These are phyloP conservation scores for Geotrichum restrictum DNA, from an alignment of 1,139 yeast species.

Conservation along the genomic window DNA sequence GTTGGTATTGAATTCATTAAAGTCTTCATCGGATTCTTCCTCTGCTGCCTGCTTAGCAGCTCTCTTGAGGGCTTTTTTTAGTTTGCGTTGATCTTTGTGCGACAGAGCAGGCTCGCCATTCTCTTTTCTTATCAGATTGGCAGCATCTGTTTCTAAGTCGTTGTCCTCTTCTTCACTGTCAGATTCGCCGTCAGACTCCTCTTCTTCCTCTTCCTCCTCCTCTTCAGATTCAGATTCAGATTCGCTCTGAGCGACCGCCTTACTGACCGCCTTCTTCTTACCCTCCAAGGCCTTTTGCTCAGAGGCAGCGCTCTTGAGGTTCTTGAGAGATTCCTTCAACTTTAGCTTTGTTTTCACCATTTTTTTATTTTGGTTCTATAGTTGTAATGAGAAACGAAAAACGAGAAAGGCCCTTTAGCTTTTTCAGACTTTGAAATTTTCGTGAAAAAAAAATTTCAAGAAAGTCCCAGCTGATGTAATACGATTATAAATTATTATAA, in stretches of 20 bases:
- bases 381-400: not conserved
- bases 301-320: slow-evolving; percentile 30
- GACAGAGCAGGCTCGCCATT: slow-evolving; percentile 24
- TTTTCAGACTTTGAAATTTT: not conserved
- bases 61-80: slow-evolving; percentile 23
- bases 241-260: slow-evolving; percentile 42
- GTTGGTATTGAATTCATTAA: slow-evolving; percentile 22
- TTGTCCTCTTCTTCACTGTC: slow-evolving; percentile 24
- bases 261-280: slow-evolving; percentile 4
- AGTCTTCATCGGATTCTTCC: slow-evolving; percentile 21
- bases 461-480: slow-evolving; percentile 11
- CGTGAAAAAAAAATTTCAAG: not conserved
- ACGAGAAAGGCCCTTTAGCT: not conserved
- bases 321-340: slow-evolving; percentile 27
- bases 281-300: slow-evolving; percentile 40
- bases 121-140: slow-evolving; percentile 7
- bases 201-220: slow-evolving; percentile 26
- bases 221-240: slow-evolving; percentile 36
- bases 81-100: slow-evolving; percentile 30
- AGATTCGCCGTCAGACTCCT: slow-evolving; percentile 23
- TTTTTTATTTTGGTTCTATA: slow-evolving; percentile 3
- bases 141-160: too few relatives aligned
- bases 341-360: slow-evolving; percentile 53
- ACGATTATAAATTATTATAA: not conserved
- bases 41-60: slow-evolving; percentile 23